Percentiles rank a stretch among this genome's conserved stretches.
These are phyloP conservation scores for Glomus cerebriforme DNA, from an alignment of 192 early-diverging fungal genomes.

Conservation along the genomic window DNA sequence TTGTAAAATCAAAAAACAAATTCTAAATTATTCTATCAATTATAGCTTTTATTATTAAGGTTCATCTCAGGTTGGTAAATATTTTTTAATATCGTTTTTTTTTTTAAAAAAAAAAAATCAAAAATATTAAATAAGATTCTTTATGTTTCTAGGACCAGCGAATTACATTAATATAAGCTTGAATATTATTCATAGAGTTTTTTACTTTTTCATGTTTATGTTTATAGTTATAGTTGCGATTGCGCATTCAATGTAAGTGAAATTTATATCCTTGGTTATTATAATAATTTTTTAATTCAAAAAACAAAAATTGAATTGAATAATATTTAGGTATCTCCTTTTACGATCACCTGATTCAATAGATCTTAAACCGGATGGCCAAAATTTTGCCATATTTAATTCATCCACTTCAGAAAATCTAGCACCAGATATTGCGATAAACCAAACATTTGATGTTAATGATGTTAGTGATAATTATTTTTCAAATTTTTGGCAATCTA, in stretches of 20 bases:
- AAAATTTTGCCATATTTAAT: neutral
- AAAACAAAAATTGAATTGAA: too few relatives aligned
- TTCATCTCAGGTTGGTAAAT: neutral
- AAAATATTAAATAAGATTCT: neutral
- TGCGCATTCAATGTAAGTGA: constrained; percentile 15
- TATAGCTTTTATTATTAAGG: neutral
- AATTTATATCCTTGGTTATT: too few relatives aligned
- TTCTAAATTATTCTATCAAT: too few relatives aligned
- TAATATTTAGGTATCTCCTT: constrained; percentile 6
- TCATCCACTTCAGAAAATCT: too few relatives aligned
- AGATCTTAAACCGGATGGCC: neutral
- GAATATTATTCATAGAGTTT: constrained; percentile 1
- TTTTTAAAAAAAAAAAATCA: too few relatives aligned
- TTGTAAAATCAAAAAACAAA: too few relatives aligned
- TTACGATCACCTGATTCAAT: neutral
- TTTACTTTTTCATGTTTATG: neutral
- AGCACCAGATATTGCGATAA: neutral
- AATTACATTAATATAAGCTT: constrained; percentile 9
- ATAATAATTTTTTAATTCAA: too few relatives aligned
- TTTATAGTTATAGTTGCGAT: neutral
- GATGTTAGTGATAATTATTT: constrained; percentile 14
- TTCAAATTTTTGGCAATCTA: neutral
- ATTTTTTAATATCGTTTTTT: neutral
- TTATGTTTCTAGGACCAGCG: neutral
- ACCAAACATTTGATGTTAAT: neutral